Evolutionary conservation across 164 flowering plant species (phyloP), one percentile per base, ranked within the genome.

Genomic region (Brasenia schreberi): DNA sequence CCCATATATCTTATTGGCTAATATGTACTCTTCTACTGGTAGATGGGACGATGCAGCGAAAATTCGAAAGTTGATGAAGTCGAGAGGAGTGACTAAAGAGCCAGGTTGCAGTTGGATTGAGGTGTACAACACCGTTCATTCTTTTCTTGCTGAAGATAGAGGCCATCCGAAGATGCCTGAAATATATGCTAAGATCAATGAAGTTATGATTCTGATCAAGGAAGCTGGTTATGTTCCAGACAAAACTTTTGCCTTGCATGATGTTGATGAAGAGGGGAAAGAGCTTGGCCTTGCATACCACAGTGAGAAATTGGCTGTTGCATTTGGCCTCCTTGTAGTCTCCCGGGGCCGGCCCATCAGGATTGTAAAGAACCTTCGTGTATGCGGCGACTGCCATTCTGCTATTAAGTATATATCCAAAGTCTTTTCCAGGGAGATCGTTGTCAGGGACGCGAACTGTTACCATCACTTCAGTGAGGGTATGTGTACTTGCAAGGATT

Each of bases 81-180:
- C 76, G 52, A 80, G 70, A 59, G 88, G 88, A 6, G 70, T 90
- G 4, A 71, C 33, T 61, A 92, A 92, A 71, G 96, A 90, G 67
- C 89, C 96, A 11, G 98, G 96, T 5, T 78, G 77, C 59, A 92
- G 96, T 74, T 92, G 98, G 98, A 76, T 88, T 43, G 96, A 85
- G 75, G 73, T 74, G 59, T 84, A 78, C 64, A 70, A 88, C 71
- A 74, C 66, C 75, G 85, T 90, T 18, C 89, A 92, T 72, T 77
- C 74, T 9, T 92, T 92, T 69, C 71, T 74, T 75, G 84, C 82
- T 66, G 93, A 88, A 72, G 98, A 90, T 45, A 83, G 90, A 78
- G 67, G 75, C 65, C 96, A 90, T 72, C 76, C 77, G 4, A 75
- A 65, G 73, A 73, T 72, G 16, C 62, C 59, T 42, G 87, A 83